These are phyloP conservation scores for Polyporus arcularius DNA, from an alignment of 768 basidiomycete species.

Conservation along the genomic window DNA sequence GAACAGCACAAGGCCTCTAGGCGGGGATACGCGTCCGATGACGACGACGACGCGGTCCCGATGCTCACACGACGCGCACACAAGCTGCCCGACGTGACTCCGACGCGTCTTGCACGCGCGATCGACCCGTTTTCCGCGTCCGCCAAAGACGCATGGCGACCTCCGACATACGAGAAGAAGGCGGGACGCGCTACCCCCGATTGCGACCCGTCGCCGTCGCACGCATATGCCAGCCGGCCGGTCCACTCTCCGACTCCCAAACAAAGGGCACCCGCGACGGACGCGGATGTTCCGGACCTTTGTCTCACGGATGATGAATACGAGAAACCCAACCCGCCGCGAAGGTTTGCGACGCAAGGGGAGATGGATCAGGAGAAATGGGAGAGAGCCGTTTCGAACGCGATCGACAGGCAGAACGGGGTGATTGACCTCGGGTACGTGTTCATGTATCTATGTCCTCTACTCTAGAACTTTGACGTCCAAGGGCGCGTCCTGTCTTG, in stretches of 20 bases:
- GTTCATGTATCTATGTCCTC: not conserved
- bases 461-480: no score
- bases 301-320: slow-evolving; percentile 16
- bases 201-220: not conserved
- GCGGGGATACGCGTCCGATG: slow-evolving; percentile 5
- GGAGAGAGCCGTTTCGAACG: slow-evolving; percentile 46
- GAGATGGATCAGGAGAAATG: slow-evolving; percentile 42
- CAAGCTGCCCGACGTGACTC: slow-evolving; percentile 9
- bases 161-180: slow-evolving; percentile 22
- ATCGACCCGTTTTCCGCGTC: slow-evolving; percentile 22
- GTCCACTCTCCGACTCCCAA: slow-evolving; percentile 3
- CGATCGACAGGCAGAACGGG: slow-evolving; percentile 50
- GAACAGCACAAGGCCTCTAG: slow-evolving; percentile 27
- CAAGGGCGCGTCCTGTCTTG: no score
- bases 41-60: slow-evolving; percentile 2
- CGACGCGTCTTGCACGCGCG: slow-evolving; percentile 13
- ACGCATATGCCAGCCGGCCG: not conserved
- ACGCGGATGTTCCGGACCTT: slow-evolving; percentile 1
- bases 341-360: slow-evolving; percentile 17
- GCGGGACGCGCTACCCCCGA: slow-evolving; percentile 7
- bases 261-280: not conserved
- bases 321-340: slow-evolving; percentile 5
- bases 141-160: slow-evolving; percentile 21
- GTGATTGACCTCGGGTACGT: slow-evolving; percentile 58
- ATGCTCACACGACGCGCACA: not conserved